Evolutionary conservation across 2,329 filamentous ascomycete genomes (phyloP).

Genomic region (Davidsoniella eucalypti): DNA sequence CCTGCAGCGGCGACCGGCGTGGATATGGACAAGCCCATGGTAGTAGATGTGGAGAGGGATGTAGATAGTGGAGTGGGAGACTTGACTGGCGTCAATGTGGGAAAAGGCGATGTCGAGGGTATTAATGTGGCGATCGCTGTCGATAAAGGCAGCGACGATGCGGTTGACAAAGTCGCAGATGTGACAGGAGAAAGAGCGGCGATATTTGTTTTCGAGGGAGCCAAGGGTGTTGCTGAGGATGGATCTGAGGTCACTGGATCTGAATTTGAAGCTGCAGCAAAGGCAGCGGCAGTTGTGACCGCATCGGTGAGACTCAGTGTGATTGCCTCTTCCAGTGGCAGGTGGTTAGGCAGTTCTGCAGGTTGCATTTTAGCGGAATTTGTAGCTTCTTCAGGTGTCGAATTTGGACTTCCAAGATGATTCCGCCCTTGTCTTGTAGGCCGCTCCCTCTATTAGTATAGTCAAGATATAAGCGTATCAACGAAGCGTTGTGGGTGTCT

Average conservation of each 20-base stretch:
- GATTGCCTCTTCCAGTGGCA: constrained; percentile 3
- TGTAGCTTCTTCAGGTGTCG: background rate
- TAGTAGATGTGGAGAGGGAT: constrained; percentile 3
- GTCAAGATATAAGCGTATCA: too few species aligned
- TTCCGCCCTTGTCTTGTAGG: too few species aligned
- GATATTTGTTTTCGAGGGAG: background rate
- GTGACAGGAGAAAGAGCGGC: background rate
- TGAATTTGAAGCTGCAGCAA: constrained; percentile 1
- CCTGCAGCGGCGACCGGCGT: constrained; percentile 16
- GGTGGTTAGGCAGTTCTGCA: background rate
- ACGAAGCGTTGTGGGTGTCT: background rate
- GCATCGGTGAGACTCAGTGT: constrained; percentile 5
- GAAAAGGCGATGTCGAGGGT: constrained; percentile 9
- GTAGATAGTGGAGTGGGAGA: background rate
- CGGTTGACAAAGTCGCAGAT: background rate
- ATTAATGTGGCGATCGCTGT: background rate
- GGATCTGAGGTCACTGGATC: background rate
- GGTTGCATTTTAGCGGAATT: constrained; percentile 8
- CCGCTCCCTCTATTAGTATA: too few species aligned
- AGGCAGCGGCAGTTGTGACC: background rate
- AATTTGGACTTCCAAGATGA: too few species aligned
- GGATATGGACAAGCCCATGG: constrained; percentile 18
- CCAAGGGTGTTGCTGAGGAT: background rate
- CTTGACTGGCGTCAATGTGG: background rate
- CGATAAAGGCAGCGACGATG: background rate